Conservation (phyloP, 371 early-diverging fungal species). For the Rhizopus delemar region DNA sequence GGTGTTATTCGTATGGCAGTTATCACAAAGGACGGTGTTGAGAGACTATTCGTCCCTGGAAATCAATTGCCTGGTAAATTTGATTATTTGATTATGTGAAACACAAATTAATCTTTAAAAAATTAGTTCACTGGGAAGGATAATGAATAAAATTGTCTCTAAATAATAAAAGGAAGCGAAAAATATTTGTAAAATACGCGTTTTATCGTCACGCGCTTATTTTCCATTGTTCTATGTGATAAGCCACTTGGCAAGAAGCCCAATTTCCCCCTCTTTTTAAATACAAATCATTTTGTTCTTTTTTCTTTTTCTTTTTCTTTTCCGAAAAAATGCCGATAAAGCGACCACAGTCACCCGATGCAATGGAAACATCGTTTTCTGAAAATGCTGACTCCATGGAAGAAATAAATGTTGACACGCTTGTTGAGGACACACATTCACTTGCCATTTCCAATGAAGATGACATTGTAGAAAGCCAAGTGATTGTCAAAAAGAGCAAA, state of each 20-base stretch:
- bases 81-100: not conserved
- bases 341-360: too few relatives aligned
- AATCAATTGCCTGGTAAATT: constrained; percentile 72
- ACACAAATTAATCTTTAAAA: not conserved
- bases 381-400: too few relatives aligned
- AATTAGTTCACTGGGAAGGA: constrained; percentile 28
- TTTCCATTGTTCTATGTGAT: not conserved
- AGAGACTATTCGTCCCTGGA: constrained; percentile 91
- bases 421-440: too few relatives aligned
- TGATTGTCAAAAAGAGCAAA: too few relatives aligned
- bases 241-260: not conserved
- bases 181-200: constrained; percentile 1
- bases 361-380: too few relatives aligned
- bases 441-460: too few relatives aligned
- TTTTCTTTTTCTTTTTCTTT: not conserved
- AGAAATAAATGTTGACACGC: too few relatives aligned
- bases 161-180: constrained; percentile 1
- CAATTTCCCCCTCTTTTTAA: not conserved
- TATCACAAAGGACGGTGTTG: constrained; percentile 91
- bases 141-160: constrained; percentile 7
- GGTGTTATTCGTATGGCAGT: constrained; percentile 97
- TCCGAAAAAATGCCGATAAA: too few relatives aligned
- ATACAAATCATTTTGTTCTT: not conserved
- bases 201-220: not conserved
- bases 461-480: too few relatives aligned